phyloP scores from a whole-genome alignment of 306 rosid genomes.

The Gastrolobium bilobum region DNA sequence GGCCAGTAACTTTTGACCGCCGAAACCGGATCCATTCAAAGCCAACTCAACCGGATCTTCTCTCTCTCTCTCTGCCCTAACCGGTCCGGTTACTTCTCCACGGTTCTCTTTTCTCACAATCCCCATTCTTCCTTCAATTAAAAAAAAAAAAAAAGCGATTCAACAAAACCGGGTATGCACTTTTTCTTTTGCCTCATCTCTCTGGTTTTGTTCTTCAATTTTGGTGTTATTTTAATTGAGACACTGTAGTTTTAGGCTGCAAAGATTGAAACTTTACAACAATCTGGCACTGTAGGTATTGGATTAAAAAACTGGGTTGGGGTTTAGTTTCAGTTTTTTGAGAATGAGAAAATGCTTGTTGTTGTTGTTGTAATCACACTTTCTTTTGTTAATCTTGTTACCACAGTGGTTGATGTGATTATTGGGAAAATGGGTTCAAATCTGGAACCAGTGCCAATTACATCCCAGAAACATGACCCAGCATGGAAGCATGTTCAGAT shows the following conservation, averaged over 20 bases:
- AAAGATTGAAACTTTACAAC: constrained; percentile 27
- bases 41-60: constrained; percentile 50
- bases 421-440: constrained; percentile 63
- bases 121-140: neutral
- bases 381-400: neutral
- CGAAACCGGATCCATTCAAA: constrained; percentile 54
- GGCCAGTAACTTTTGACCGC: constrained; percentile 39
- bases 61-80: constrained; percentile 54
- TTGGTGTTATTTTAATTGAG: neutral
- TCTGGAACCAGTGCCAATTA: constrained; percentile 72
- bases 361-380: constrained; percentile 23
- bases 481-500: constrained; percentile 96
- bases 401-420: constrained; percentile 37
- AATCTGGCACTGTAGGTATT: constrained; percentile 26
- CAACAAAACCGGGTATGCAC: constrained; percentile 63
- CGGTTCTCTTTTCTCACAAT: constrained; percentile 54
- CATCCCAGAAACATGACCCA: constrained; percentile 91
- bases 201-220: neutral
- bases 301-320: constrained; percentile 22
- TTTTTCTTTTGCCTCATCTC: constrained; percentile 14
- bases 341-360: constrained; percentile 30
- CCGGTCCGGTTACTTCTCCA: constrained; percentile 67
- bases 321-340: neutral
- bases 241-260: neutral
- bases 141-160: neutral